phyloP scores from a whole-genome alignment of 768 basidiomycete genomes.

The Lyophyllum atratum region DNA sequence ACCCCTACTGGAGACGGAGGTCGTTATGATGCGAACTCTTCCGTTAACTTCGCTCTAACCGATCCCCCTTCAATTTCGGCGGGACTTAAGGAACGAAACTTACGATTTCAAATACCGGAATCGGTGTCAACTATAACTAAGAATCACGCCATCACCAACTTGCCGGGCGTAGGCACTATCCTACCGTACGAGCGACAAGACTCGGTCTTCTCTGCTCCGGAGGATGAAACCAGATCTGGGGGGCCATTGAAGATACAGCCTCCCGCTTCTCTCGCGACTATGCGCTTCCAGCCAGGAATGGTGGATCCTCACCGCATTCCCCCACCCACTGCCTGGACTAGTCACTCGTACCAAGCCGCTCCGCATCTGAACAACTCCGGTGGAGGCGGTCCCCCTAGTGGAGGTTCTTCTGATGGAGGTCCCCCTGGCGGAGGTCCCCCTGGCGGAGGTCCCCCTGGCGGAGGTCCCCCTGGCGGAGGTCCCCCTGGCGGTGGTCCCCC shows the following conservation, averaged over 20 bases:
- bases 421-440: not conserved
- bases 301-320: not conserved
- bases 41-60: too few relatives aligned
- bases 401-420: not conserved
- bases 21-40: not conserved
- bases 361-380: not conserved
- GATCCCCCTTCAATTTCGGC: too few relatives aligned
- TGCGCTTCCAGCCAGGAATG: too few relatives aligned
- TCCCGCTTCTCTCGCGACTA: not conserved
- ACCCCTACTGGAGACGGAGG: not conserved
- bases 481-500: not conserved
- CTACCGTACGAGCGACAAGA: not conserved
- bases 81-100: not conserved
- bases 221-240: not conserved
- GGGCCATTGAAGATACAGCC: not conserved
- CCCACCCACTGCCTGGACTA: not conserved
- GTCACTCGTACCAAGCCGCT: not conserved
- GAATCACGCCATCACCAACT: not conserved
- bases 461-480: not conserved
- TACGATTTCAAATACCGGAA: not conserved
- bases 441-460: not conserved
- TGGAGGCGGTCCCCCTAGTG: not conserved
- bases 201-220: not conserved
- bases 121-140: not conserved
- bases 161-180: not conserved